Percentiles rank a stretch among this genome's conserved stretches.
Conservation (phyloP, 805 yeast genomes). For the Sugiyamaella smithiae region DNA sequence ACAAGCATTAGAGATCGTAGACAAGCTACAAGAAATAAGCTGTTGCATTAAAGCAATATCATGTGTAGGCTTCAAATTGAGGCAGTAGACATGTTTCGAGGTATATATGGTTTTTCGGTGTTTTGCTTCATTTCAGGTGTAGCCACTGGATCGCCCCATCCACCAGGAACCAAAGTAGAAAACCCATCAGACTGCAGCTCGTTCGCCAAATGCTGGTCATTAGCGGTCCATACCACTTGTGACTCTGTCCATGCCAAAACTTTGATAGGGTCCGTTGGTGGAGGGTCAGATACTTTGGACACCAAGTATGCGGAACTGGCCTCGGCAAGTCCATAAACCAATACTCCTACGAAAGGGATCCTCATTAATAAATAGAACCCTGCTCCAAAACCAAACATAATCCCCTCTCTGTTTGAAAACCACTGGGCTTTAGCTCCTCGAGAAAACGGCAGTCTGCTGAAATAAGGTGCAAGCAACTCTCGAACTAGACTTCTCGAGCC, state of each 20-base stretch:
- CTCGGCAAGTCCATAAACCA: constrained; percentile 53
- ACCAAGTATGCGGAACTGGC: constrained; percentile 52
- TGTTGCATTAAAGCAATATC: too few relatives aligned
- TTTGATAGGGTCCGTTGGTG: constrained; percentile 30
- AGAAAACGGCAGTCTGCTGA: constrained; percentile 44
- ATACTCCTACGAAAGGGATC: constrained; percentile 46
- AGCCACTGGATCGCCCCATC: background rate
- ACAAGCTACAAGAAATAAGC: too few relatives aligned
- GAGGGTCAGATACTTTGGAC: constrained; percentile 51
- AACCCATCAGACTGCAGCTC: constrained; percentile 7
- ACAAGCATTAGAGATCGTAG: too few relatives aligned
- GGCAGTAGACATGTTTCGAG: background rate
- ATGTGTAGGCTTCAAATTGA: background rate
- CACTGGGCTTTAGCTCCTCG: constrained; percentile 45
- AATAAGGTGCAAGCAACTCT: constrained; percentile 51
- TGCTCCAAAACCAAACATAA: constrained; percentile 54
- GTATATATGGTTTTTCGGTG: too few relatives aligned
- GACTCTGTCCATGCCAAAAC: constrained; percentile 31
- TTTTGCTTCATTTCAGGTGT: background rate
- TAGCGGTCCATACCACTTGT: constrained; percentile 33
- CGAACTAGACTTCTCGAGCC: constrained; percentile 46
- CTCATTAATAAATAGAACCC: constrained; percentile 44
- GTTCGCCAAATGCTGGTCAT: constrained; percentile 10
- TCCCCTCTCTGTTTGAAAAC: constrained; percentile 53
- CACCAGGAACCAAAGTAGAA: constrained; percentile 6